Evolutionary conservation across 1,139 yeast species (phyloP), one percentile per base, ranked within the genome.

Genomic region (Debaryomyces fabryi): DNA sequence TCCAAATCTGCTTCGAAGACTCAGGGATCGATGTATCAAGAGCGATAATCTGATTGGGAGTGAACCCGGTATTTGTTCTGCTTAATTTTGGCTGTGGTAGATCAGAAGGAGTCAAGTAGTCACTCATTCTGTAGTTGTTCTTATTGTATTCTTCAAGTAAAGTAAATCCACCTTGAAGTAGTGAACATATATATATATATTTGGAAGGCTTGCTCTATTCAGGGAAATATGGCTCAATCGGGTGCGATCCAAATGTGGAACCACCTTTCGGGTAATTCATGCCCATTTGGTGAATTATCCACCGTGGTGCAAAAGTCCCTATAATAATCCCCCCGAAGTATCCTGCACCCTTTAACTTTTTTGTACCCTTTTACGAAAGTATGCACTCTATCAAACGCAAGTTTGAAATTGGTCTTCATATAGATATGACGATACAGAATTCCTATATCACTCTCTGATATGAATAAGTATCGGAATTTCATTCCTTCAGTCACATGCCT

Each of bases 31-130:
- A 76, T 30, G 91, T 83, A 65, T 90, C 97, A 60, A 88, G 84
- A 38, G 89, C 82, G 62, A 86, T 83, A 60, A 91, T 87, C 67
- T 91, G 96, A 58, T 88, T 87, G 16, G 96, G 96, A 12, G 96
- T 85, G 69, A 90, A 88, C 38, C 97, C 97, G 1, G 96, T 88
- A 62, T 88, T 79, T 48, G 97, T 84, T 62, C 97, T 79, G 61
- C 82, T 83, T 52, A 75, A 68, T 52, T 67, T 68, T 43, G 79
- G 78, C 46, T 64, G 71, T 18, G 79, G 79, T 56, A 73, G 61
- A 36, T 69, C 71, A 41, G 67, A 47, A n/a, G 78, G 79, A 32
- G 78, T 72, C 46, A 68, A 63, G 55, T 68, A 73, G 57, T 72
- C 77, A 46, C 75, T 72, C 78, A 72, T 73, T 21, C 32, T 46